These are phyloP conservation scores for Beauveria pseudobassiana DNA, from an alignment of 2,329 filamentous ascomycete genomes.

Conservation along the genomic window DNA sequence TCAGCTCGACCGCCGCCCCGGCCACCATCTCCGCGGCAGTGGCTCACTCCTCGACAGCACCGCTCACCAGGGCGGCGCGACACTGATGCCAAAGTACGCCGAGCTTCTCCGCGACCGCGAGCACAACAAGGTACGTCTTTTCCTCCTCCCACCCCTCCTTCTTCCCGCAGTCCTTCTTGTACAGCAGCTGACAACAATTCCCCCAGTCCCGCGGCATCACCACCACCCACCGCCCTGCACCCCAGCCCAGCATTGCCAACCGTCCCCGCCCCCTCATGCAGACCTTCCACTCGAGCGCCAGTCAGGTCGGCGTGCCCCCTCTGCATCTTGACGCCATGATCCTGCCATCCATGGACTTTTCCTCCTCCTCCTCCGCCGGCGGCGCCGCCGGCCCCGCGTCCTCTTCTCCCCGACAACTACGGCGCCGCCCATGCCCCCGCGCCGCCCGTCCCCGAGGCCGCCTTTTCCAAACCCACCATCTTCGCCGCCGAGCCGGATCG, in stretches of 20 bases:
- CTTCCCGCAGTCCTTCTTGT: not conserved
- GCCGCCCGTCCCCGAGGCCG: constrained; percentile 27
- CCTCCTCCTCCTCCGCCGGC: constrained; percentile 12
- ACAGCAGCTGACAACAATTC: not conserved
- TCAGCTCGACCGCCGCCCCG: constrained; percentile 30
- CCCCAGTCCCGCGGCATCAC: constrained; percentile 32
- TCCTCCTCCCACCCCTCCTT: not conserved
- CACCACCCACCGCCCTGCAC: constrained; percentile 40
- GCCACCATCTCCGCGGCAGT: constrained; percentile 28
- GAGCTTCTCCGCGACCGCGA: constrained; percentile 35
- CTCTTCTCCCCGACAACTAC: constrained; percentile 54
- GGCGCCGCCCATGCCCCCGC: constrained; percentile 36
- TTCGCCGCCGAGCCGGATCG: constrained; percentile 49
- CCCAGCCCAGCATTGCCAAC: constrained; percentile 35
- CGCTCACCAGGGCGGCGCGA: constrained; percentile 28
- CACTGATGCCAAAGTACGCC: constrained; percentile 40
- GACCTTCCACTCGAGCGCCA: constrained; percentile 46
- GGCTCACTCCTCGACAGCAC: constrained; percentile 27
- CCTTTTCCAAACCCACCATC: constrained; percentile 37
- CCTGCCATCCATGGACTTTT: constrained; percentile 38
- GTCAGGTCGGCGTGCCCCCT: constrained; percentile 33
- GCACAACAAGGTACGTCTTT: constrained; percentile 35
- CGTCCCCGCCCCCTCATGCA: constrained; percentile 54
- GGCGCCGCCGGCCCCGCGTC: constrained; percentile 37
- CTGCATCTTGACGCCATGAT: constrained; percentile 44